A percentile compares a stretch with the other conserved stretches of the same genome.
Evolutionary conservation across 2,329 filamentous ascomycete genomes (phyloP).

Genomic region (Calycina herbarum): DNA sequence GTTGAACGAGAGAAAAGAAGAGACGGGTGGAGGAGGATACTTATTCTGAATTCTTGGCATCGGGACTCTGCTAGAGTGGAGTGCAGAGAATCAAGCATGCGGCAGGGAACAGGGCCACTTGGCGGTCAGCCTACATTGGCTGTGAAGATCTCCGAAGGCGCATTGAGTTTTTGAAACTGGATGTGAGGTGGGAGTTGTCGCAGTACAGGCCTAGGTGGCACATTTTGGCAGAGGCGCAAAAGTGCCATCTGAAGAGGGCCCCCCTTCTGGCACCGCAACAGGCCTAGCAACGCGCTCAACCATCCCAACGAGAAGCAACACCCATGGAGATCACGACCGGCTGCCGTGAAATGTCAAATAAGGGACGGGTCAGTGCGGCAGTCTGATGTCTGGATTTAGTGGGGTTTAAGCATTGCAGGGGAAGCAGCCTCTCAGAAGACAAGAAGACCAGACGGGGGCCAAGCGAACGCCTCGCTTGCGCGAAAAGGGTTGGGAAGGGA

Average conservation of each 20-base stretch:
- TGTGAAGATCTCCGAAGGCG: conserved; percentile 35
- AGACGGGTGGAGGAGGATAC: conserved; percentile 28
- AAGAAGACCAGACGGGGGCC: too few relatives aligned
- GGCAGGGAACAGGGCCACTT: neutral
- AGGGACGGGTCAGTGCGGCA: too few relatives aligned
- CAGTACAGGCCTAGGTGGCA: conserved; percentile 18
- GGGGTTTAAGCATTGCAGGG: too few relatives aligned
- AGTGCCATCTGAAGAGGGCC: conserved; percentile 30
- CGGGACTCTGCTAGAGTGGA: neutral
- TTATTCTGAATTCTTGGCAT: conserved; percentile 37
- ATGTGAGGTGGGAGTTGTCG: conserved; percentile 33
- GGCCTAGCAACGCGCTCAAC: too few relatives aligned
- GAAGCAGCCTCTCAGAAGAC: too few relatives aligned
- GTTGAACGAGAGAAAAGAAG: conserved; percentile 18
- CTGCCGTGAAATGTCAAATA: too few relatives aligned
- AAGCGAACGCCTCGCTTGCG: too few relatives aligned
- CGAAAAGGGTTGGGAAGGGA: too few relatives aligned
- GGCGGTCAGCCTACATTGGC: conserved; percentile 23
- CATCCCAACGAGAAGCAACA: conserved; percentile 15
- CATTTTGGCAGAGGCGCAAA: conserved; percentile 8
- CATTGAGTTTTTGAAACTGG: conserved; percentile 36
- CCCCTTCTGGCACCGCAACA: too few relatives aligned
- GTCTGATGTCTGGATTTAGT: too few relatives aligned
- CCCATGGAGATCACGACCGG: too few relatives aligned
- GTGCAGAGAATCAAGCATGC: neutral